Evolutionary conservation across 139 green algal species (phyloP), one percentile per base, ranked within the genome.

Genomic region (Spirogloea muscicola): DNA sequence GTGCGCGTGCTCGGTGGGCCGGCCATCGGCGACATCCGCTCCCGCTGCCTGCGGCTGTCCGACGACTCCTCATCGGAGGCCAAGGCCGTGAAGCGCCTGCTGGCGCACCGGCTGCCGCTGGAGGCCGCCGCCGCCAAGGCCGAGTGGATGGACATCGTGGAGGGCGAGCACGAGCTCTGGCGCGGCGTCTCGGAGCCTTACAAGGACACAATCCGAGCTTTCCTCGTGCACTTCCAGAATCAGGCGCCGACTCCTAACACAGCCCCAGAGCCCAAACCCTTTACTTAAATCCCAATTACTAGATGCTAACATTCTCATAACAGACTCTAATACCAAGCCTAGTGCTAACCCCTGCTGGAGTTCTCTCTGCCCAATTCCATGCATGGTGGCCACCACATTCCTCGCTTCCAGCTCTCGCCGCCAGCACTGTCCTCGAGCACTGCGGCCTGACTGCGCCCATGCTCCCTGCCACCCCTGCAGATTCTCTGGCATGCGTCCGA

Each of bases 131-230:
- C 60, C 0, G 80, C 83, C 39, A 85, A 86, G 25, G 31, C 16
- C 16, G 85, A 89, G 75, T 95, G 91, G 91, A 16, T 79, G 29
- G 49, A 34, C 25, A 82, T 82, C 49, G 90, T 97, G 67, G 93
- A 98, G 84, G 95, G 94, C 5, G 78, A 93, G 3, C 89, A 96
- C 64, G 33, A 52, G 21, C 87, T 99, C 66, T 99, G 95, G 95
- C 48, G 82, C 5, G 91, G 90, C 9, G 90, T 99, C 1, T 87
- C 65, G 3, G 90, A 98, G 48, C 89, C 94, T 4, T 99, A 99
- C 90, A 96, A 96, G 86, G 90, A 98, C 83, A 96, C 92, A 62
- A 99, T 99, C 84, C 84, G 94, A 0, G 89, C 89, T 27, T 98
- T 98, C 84, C 85, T 99, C 7, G 87, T 98, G 10, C 87, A 97